A percentile compares a stretch with the other conserved stretches of the same genome.
phyloP scores from a whole-genome alignment of 352 stramenopile genomes.

The Phytophthora tentaculata region DNA sequence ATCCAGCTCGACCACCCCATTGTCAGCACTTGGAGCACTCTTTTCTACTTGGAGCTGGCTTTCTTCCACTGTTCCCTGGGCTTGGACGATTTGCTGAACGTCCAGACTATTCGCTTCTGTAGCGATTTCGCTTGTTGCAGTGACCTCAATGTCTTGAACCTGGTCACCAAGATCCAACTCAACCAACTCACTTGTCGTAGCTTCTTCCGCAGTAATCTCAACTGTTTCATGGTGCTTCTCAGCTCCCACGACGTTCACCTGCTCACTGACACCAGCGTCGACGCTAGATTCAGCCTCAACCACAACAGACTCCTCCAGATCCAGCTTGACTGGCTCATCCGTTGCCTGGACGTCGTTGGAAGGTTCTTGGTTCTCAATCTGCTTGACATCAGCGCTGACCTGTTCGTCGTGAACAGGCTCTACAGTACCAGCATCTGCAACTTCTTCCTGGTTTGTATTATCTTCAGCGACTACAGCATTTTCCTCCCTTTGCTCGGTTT shows the following conservation, averaged over 20 bases:
- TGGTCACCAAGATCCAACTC: conserved; percentile 14
- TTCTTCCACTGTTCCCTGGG: background rate
- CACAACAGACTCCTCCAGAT: too few species aligned
- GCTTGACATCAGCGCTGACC: background rate
- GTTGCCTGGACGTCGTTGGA: background rate
- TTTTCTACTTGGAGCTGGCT: background rate
- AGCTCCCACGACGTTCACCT: background rate
- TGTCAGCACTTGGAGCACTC: conserved; percentile 1
- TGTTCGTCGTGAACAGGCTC: background rate
- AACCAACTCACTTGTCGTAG: conserved; percentile 1
- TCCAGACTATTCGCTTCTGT: background rate
- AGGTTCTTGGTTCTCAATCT: background rate
- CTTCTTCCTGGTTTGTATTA: background rate
- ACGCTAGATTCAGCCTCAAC: background rate
- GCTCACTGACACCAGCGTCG: too few species aligned
- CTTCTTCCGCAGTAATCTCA: background rate
- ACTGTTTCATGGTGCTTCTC: conserved; percentile 1
- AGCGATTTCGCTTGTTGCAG: background rate
- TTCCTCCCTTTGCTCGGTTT: conserved; percentile 7
- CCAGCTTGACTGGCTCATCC: too few species aligned
- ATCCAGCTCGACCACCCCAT: conserved; percentile 15
- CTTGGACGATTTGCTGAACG: background rate
- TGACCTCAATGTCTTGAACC: background rate
- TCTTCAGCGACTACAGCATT: background rate
- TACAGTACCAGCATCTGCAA: background rate